Conservation (phyloP, 805 yeast genomes). For the Kuraishia molischiana region DNA sequence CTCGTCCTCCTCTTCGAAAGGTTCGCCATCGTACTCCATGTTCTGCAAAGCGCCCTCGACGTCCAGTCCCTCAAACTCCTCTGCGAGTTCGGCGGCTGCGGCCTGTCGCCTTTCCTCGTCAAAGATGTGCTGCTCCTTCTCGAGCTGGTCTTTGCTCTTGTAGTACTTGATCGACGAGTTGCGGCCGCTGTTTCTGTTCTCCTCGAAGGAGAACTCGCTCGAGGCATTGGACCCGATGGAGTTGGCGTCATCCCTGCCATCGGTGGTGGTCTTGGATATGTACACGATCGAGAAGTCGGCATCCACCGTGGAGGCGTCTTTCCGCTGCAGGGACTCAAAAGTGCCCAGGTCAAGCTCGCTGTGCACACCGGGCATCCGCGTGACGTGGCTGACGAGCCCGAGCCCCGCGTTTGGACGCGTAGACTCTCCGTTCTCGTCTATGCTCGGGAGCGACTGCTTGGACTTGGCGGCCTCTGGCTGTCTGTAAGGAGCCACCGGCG, state of each 20-base stretch:
- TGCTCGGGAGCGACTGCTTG: constrained; percentile 1
- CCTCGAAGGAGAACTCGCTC: constrained; percentile 21
- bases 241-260: not conserved
- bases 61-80: constrained; percentile 13
- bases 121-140: constrained; percentile 12
- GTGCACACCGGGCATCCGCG: not conserved
- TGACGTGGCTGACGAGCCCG: not conserved
- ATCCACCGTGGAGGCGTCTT: not conserved
- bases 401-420: not conserved
- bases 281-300: constrained; percentile 2
- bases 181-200: constrained; percentile 17
- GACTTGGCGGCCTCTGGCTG: not conserved
- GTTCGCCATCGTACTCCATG: constrained; percentile 20
- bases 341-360: not conserved
- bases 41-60: constrained; percentile 15
- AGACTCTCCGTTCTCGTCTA: not conserved
- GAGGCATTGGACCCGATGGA: not conserved
- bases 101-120: constrained; percentile 9
- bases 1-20: constrained; percentile 21
- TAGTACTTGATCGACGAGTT: constrained; percentile 26
- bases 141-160: constrained; percentile 21
- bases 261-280: not conserved
- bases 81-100: constrained; percentile 13
- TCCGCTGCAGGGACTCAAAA: not conserved
- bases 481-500: not conserved